phyloP scores from a whole-genome alignment of 306 rosid species.

The Trifolium repens region DNA sequence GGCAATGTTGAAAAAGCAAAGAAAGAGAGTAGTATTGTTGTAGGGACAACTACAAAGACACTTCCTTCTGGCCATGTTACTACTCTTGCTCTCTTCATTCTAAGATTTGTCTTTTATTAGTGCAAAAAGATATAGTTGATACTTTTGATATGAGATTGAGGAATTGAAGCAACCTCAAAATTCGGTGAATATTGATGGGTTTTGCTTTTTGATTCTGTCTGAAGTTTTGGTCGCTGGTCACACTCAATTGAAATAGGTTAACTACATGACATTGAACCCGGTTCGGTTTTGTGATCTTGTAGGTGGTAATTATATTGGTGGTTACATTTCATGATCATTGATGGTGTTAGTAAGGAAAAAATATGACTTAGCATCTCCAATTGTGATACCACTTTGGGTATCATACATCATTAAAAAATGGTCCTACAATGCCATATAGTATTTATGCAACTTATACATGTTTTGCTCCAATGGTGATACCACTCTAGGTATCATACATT shows the following conservation, averaged over 20 bases:
- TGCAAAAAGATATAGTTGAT: background rate
- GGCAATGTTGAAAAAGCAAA: slow-evolving; percentile 79
- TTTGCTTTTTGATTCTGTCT: background rate
- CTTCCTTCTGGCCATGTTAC: slow-evolving; percentile 80
- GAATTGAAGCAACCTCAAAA: slow-evolving; percentile 38
- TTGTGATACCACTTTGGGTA: no score
- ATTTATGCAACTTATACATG: no score
- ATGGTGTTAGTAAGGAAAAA: no score
- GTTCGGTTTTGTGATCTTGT: background rate
- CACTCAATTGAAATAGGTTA: background rate
- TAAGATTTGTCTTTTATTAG: background rate
- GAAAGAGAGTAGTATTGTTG: slow-evolving; percentile 75
- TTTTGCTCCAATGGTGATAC: no score
- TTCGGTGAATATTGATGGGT: background rate
- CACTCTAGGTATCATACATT: no score
- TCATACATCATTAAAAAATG: no score
- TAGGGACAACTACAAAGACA: slow-evolving; percentile 60
- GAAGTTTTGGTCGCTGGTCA: slow-evolving; percentile 8
- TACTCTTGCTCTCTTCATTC: slow-evolving; percentile 47
- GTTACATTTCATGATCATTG: no score
- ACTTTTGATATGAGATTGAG: slow-evolving; percentile 10
- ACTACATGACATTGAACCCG: background rate
- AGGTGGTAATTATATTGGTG: no score
- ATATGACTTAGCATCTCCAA: no score
- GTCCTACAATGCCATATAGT: no score